Base-by-base conservation (phyloP, 2,329 filamentous ascomycete species). In the Capronia epimyces region DNA sequence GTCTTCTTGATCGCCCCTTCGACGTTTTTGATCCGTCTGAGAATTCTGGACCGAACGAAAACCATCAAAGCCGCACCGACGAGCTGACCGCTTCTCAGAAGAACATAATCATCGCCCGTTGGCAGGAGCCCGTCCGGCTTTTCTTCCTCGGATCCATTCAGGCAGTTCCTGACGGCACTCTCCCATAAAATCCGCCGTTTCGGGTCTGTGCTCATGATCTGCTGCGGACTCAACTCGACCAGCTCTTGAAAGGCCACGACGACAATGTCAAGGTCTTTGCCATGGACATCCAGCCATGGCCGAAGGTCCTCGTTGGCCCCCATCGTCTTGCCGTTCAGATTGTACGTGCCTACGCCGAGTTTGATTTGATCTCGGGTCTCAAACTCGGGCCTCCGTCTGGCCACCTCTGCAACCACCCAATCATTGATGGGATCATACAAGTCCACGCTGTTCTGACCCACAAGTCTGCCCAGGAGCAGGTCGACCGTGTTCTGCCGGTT, bases 131-230 rank as follows among this genome's bases (percentile, higher is more conserved):
- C 39, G 6, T 44, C 37, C 12, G 37, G 16, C 51, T 74, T 74
- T 34, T 78, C 77, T 15, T 88, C 83, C 57, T 86, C 80, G n/a
- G 43, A 32, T 9, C 50, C 58, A 62, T 97, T 96, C 32, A 98
- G 70, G 12, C 84, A 88, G 40, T 75, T 75, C 58, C 84, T 84
- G 20, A 97, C 89, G 3, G 87, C 84, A 46, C 77, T 72, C 66
- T 98, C 93, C 93, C 93, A 98, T 16, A 84, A 73, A 57, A 89
- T 83, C 59, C 91, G 87, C 47, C 87, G 80, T 2, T 83, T 82
- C 1, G 93, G 93, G 65, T 98, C 91, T 53, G 90, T 97, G 59
- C 94, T 95, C 89, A 98, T 96, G 64, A 98, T 97, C 64, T 98
- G 93, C 66, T 97, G 91, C 13, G 94, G 93, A 62, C 89, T 96